Evolutionary conservation across 495 filamentous ascomycete genomes (phyloP), one percentile per base, ranked within the genome.

Genomic region (Astrothelium macrocarpum): DNA sequence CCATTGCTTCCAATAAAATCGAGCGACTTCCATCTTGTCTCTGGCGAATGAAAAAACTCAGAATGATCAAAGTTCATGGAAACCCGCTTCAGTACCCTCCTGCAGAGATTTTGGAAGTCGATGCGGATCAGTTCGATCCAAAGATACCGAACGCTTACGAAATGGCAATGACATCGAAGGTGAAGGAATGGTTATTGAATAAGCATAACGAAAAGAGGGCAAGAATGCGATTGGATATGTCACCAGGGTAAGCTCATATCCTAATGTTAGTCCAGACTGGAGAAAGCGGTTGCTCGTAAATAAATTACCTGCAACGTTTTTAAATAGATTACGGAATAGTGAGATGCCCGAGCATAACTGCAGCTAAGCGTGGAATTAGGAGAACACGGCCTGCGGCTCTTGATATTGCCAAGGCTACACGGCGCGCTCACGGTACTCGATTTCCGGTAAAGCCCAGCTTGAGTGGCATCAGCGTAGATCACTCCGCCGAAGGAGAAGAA

Each of bases 31-130:
- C 93, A 23, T 79, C 86, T 14, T 90, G 88, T 61, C 75, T 97
- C 23, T 91, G 89, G 42, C 89, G 94, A 70, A 96, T 96, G 87
- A 84, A 82, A 60, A 91, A 90, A 59, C 80, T 97, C 28, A 88
- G 90, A 64, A 87, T 94, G 66, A 76, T 97, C 65, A 95, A 93
- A 71, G 78, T 97, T 16, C 87, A 90, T 46, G 90, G 89, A 36
- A 97, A 97, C 69, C 90, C 90, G 16, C 79, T 96, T 32, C 72
- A 71, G 9, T 90, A 87, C 67, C 87, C 87, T 0, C 85, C 87
- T 25, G 79, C 77, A 62, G 82, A 89, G 46, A 72, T 85, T 7
- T 70, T 56, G 49, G 49, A 56, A 56, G 49, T 56, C 12, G 25
- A 56, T 56, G 2, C 49, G 16, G 49, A 56, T 26, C 49, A 28